Percentiles rank a stretch among this genome's conserved stretches.
Conservation (phyloP, 208 protist genomes). For the Wallacemonas rigidus region DNA sequence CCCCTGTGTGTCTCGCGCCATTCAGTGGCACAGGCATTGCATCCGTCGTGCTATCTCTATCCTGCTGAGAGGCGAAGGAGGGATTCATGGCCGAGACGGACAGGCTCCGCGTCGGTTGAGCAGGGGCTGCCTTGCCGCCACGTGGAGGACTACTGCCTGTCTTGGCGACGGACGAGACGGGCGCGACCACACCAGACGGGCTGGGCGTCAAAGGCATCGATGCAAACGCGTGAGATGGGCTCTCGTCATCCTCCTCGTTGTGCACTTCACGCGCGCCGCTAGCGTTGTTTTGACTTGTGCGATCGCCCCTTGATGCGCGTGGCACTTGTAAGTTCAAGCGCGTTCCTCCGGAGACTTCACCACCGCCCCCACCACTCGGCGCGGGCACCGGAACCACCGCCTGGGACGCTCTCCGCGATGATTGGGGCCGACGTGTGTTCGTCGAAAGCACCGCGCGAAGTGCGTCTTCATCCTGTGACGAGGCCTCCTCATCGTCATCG, state of each 20-base stretch:
- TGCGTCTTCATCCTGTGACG: neutral
- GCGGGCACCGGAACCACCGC: too few relatives aligned
- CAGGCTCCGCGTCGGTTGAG: neutral
- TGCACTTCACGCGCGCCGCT: neutral
- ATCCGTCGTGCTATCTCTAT: neutral
- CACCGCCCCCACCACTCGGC: too few relatives aligned
- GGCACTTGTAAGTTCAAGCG: neutral
- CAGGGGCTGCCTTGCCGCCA: neutral
- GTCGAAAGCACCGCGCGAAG: constrained; percentile 6
- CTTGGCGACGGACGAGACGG: neutral
- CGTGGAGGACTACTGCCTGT: neutral
- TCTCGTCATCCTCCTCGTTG: constrained; percentile 5
- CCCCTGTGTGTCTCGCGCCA: neutral
- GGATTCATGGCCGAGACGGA: neutral
- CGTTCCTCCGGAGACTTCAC: neutral
- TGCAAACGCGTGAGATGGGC: neutral
- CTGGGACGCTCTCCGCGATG: neutral
- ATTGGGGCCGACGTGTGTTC: constrained; percentile 3
- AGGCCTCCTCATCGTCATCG: neutral
- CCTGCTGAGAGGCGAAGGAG: constrained; percentile 1
- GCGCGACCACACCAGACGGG: neutral
- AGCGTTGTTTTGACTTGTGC: too few relatives aligned
- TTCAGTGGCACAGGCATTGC: neutral
- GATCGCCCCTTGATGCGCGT: too few relatives aligned
- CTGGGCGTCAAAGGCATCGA: neutral